Conservation (phyloP, 768 basidiomycete species). For the Chiua virens region DNA sequence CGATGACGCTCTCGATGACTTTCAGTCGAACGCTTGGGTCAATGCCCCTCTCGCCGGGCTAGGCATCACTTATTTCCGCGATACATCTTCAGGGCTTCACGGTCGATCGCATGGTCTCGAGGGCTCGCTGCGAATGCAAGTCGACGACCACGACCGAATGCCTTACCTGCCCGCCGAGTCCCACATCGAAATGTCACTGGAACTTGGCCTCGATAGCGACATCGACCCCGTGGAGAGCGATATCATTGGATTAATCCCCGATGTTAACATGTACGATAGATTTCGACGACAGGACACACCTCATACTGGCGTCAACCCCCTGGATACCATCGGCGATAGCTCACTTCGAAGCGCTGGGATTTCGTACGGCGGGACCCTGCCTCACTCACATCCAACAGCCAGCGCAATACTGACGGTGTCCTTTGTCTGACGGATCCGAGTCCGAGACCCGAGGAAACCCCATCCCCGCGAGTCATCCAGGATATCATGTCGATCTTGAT, state of each 20-base stretch:
- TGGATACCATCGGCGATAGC: slow-evolving; percentile 32
- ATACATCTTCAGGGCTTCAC: not conserved
- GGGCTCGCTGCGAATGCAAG: slow-evolving; percentile 3
- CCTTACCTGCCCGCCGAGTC: not conserved
- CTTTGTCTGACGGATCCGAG: not conserved
- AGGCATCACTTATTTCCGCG: slow-evolving; percentile 20
- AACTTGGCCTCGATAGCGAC: slow-evolving; percentile 8
- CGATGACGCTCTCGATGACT: slow-evolving; percentile 19
- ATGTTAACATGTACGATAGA: slow-evolving; percentile 36
- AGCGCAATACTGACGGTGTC: not conserved
- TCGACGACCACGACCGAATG: slow-evolving; percentile 1
- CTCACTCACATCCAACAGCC: not conserved
- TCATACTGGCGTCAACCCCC: slow-evolving; percentile 38
- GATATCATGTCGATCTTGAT: slow-evolving; percentile 32
- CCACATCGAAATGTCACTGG: not conserved
- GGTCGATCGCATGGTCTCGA: not conserved
- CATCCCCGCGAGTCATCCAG: slow-evolving; percentile 29
- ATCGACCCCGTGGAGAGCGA: slow-evolving; percentile 9
- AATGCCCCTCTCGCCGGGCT: slow-evolving; percentile 24
- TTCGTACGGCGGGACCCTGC: not conserved
- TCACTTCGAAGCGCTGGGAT: not conserved
- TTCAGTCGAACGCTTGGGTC: slow-evolving; percentile 32
- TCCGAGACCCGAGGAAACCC: slow-evolving; percentile 13
- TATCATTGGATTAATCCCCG: slow-evolving; percentile 30
- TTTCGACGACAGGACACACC: slow-evolving; percentile 16